These are phyloP conservation scores for Flaveria ramosissima DNA, from an alignment of 129 eudicot genomes.

Conservation along the genomic window DNA sequence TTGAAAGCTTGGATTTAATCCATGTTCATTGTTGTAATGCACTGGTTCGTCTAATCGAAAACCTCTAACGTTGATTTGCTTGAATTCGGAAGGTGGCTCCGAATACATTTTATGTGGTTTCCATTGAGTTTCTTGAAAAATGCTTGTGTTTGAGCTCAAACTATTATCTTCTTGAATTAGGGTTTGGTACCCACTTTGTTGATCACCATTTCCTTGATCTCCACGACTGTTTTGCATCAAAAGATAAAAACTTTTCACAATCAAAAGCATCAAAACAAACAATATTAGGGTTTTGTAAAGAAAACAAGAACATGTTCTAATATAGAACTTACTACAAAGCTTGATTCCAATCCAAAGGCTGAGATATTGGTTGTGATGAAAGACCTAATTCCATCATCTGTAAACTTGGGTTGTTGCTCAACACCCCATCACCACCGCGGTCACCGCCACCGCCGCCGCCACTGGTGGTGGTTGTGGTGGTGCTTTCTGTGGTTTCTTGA, in stretches of 20 bases:
- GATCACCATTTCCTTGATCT: conserved; percentile 58
- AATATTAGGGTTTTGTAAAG: conserved; percentile 34
- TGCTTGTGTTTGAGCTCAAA: conserved; percentile 50
- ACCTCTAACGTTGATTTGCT: conserved; percentile 54
- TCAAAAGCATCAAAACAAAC: background rate
- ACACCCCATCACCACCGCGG: conserved; percentile 18
- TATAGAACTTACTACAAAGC: conserved; percentile 56
- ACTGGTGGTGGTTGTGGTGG: conserved; percentile 37
- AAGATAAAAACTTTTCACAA: conserved; percentile 1
- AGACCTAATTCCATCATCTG: conserved; percentile 82
- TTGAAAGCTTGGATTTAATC: conserved; percentile 42
- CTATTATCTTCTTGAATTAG: conserved; percentile 61
- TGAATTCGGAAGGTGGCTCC: conserved; percentile 29
- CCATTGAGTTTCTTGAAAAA: conserved; percentile 56
- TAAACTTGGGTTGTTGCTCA: conserved; percentile 44
- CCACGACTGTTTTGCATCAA: conserved; percentile 41
- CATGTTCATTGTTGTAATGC: conserved; percentile 28
- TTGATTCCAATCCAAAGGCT: conserved; percentile 78
- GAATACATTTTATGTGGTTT: conserved; percentile 51
- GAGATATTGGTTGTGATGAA: conserved; percentile 60
- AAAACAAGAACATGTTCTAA: conserved; percentile 18
- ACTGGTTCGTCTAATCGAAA: conserved; percentile 42
- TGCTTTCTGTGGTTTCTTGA: conserved; percentile 43
- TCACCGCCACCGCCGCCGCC: background rate
- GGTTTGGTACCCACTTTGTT: conserved; percentile 53